These are phyloP conservation scores for Petunia secreta DNA, from an alignment of 257 asterid species.

Conservation along the genomic window DNA sequence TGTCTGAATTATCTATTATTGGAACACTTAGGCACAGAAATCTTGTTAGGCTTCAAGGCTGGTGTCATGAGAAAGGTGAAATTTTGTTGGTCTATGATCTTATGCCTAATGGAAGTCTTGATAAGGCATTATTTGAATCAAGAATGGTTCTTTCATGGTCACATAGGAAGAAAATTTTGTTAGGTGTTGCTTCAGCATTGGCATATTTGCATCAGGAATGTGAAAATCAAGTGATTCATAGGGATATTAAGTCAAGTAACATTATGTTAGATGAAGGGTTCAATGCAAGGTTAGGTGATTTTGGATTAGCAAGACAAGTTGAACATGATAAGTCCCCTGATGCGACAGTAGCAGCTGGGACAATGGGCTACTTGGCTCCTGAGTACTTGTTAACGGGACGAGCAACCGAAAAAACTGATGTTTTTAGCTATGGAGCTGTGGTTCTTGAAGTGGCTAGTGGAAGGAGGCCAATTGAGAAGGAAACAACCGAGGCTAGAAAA, in stretches of 20 bases:
- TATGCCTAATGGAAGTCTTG: conserved; percentile 83
- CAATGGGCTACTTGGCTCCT: conserved; percentile 91
- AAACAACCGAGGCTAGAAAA: conserved; percentile 46
- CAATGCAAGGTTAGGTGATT: conserved; percentile 81
- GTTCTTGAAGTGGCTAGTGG: conserved; percentile 88
- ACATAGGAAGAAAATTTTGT: conserved; percentile 56
- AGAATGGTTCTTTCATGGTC: conserved; percentile 65
- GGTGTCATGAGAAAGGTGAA: conserved; percentile 89
- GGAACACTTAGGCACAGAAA: conserved; percentile 81
- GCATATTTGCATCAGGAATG: conserved; percentile 86
- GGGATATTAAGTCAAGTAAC: conserved; percentile 80
- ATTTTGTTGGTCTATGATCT: conserved; percentile 68
- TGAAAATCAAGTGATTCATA: conserved; percentile 77
- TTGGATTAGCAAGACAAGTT: conserved; percentile 71
- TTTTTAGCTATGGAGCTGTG: conserved; percentile 80
- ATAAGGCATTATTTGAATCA: conserved; percentile 73
- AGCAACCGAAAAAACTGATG: conserved; percentile 77
- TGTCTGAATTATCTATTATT: conserved; percentile 75
- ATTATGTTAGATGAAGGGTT: conserved; percentile 84
- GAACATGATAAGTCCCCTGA: conserved; percentile 87
- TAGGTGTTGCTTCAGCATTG: conserved; percentile 81
- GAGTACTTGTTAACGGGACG: conserved; percentile 79
- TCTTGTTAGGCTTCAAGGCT: conserved; percentile 76
- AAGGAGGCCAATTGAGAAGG: conserved; percentile 76
- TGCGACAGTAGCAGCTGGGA: conserved; percentile 83